These are phyloP conservation scores for Micractinium conductrix DNA, from an alignment of 139 green algal genomes.

Conservation along the genomic window DNA sequence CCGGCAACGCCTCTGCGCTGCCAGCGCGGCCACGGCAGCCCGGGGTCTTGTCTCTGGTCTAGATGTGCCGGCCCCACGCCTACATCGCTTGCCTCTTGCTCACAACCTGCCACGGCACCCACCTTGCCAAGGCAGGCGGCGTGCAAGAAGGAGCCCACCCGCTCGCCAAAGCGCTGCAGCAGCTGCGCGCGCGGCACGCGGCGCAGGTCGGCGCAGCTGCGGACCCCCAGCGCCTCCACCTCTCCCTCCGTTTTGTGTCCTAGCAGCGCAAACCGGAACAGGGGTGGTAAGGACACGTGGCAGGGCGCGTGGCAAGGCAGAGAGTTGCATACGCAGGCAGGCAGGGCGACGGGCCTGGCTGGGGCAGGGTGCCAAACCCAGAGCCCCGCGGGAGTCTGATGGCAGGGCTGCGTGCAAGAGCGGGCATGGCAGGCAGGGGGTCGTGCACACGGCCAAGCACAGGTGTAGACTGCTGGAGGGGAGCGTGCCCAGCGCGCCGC, in stretches of 20 bases:
- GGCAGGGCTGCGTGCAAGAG: background rate
- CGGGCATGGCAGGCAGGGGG: background rate
- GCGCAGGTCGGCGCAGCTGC: constrained; percentile 56
- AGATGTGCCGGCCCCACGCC: too few relatives aligned
- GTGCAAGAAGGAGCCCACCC: constrained; percentile 38
- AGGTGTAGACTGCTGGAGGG: background rate
- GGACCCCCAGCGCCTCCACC: constrained; percentile 51
- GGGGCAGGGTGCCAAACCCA: too few relatives aligned
- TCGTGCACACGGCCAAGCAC: too few relatives aligned
- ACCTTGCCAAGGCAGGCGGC: constrained; percentile 46
- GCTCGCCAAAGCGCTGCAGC: constrained; percentile 53
- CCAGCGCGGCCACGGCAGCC: background rate
- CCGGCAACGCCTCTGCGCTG: background rate
- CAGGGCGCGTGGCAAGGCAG: background rate
- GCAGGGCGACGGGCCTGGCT: too few relatives aligned
- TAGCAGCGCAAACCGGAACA: too few relatives aligned
- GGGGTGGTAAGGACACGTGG: background rate
- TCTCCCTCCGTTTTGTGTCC: constrained; percentile 62
- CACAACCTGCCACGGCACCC: background rate
- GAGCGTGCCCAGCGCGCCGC: background rate
- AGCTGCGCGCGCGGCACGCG: constrained; percentile 40
- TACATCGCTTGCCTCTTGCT: too few relatives aligned
- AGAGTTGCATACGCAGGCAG: background rate
- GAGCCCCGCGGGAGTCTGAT: background rate
- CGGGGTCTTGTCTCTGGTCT: too few relatives aligned